Evolutionary conservation across 2,329 filamentous ascomycete genomes (phyloP).

Genomic region (Lasiodiplodia gonubiensis): DNA sequence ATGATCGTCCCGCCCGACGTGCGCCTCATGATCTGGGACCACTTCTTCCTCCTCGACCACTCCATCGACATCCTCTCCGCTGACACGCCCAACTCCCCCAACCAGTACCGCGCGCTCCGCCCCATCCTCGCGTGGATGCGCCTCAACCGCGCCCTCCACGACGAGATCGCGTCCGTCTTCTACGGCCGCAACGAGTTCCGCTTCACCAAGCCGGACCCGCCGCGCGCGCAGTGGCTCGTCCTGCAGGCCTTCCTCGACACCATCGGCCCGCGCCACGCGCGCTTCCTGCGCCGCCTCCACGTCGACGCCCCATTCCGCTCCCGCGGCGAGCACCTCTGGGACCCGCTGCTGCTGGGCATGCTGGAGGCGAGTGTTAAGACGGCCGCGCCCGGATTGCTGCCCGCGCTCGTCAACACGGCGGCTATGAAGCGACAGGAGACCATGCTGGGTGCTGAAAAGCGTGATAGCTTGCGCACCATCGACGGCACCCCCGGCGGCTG

Average conservation of each 20-base stretch:
- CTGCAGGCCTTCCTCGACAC: not conserved
- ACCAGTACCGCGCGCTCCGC: not conserved
- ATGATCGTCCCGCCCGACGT: not conserved
- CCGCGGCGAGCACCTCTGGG: not conserved
- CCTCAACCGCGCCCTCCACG: slow-evolving; percentile 48
- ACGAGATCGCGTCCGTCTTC: not conserved
- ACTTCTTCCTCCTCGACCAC: not conserved
- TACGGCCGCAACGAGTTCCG: not conserved
- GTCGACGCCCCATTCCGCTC: not conserved
- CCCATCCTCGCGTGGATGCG: not conserved
- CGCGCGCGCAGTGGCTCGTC: not conserved
- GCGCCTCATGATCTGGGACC: slow-evolving; percentile 6
- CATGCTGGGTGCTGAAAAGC: too few species aligned
- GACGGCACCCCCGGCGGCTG: not conserved
- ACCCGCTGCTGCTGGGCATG: not conserved
- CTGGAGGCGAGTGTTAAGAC: not conserved
- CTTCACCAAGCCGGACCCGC: not conserved
- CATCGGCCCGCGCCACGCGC: not conserved
- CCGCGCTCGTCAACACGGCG: too few species aligned
- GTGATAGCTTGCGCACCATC: too few species aligned
- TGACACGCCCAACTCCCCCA: not conserved
- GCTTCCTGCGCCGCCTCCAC: not conserved
- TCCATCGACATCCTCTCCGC: not conserved
- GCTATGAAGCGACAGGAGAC: too few species aligned
- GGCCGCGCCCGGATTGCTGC: too few species aligned